phyloP scores from a whole-genome alignment of 352 stramenopile genomes.

The Pythium guiyangense region DNA sequence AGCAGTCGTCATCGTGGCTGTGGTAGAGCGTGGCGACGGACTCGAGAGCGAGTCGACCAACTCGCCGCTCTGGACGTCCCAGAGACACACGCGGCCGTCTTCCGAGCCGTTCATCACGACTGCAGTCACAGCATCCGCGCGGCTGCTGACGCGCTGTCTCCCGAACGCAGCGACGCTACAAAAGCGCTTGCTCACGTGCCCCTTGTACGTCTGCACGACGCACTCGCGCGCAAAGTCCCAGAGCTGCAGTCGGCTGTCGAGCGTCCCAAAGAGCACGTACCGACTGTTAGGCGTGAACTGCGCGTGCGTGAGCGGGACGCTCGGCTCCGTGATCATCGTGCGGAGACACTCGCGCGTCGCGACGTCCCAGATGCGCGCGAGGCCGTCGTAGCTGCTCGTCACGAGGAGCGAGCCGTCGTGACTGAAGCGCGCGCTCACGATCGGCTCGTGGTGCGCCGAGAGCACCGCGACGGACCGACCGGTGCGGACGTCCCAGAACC shows the following conservation, averaged over 20 bases:
- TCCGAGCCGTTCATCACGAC: slow-evolving; percentile 89
- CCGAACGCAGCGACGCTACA: slow-evolving; percentile 83
- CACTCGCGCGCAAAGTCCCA: slow-evolving; percentile 81
- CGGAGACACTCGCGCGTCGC: slow-evolving; percentile 93
- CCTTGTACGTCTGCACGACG: slow-evolving; percentile 63
- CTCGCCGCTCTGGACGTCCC: slow-evolving; percentile 86
- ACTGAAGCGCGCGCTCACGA: slow-evolving; percentile 94
- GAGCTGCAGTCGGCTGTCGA: slow-evolving; percentile 90
- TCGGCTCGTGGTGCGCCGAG: slow-evolving; percentile 92
- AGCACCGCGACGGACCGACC: slow-evolving; percentile 88
- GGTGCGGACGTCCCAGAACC: slow-evolving; percentile 94
- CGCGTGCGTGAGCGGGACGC: slow-evolving; percentile 66
- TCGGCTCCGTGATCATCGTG: slow-evolving; percentile 78
- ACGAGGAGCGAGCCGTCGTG: slow-evolving; percentile 92
- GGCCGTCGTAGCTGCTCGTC: slow-evolving; percentile 68
- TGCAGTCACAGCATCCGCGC: slow-evolving; percentile 19
- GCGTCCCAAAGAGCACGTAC: slow-evolving; percentile 89
- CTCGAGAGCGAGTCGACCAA: slow-evolving; percentile 24
- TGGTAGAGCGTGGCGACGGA: not conserved
- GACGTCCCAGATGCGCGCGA: slow-evolving; percentile 96
- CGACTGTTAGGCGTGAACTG: slow-evolving; percentile 93
- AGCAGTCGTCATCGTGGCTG: not conserved
- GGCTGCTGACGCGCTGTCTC: not conserved
- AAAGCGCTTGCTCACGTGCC: slow-evolving; percentile 82
- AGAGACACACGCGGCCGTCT: slow-evolving; percentile 89